Evolutionary conservation across 305 asterid genomes (phyloP), one percentile per base, ranked within the genome.

Genomic region (Nicotiana rustica): DNA sequence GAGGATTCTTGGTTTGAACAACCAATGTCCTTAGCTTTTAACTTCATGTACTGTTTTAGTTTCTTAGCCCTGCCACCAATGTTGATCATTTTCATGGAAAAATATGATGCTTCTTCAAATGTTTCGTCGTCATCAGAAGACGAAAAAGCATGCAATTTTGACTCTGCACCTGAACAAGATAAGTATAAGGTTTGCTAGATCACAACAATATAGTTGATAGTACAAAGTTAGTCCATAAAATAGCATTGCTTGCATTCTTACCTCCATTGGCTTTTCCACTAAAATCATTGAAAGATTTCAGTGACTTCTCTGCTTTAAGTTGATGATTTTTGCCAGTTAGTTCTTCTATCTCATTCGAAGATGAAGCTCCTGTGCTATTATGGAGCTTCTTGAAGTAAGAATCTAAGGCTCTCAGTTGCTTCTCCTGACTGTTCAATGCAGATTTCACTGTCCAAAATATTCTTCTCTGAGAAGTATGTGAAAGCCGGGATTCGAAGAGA

Each of bases 331-430:
- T 67, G 21, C 66, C 83, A 62, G 69, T 5, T 31, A 89, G 21
- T 56, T 83, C 86, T 38, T 55, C 52, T 82, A 56, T 87, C 84
- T 77, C 82, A 55, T 80, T 79, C 70, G 79, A 76, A 61, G 67
- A 41, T 44, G 90, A 80, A 78, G 85, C 82, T 82, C 77, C 84
- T 49, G 80, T 36, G 52, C 84, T 88, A 44, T 79, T 80, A 17
- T 84, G 88, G 60, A 92, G 88, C 82, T 93, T 93, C 65, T 82
- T 86, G 80, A 94, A 92, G 84, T 88, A 94, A 76, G 92, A 87
- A 88, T 89, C 91, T 47, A 94, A 88, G 49, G 92, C 89, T 77
- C 90, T 86, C 85, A 91, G 88, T 78, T 94, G 98, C 79, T 90
- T 87, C 88, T 87, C 92, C 17, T 85, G 66, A 83, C 89, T 82